These are phyloP conservation scores for Fusarium beomiforme DNA, from an alignment of 2,329 filamentous ascomycete species.

Conservation along the genomic window DNA sequence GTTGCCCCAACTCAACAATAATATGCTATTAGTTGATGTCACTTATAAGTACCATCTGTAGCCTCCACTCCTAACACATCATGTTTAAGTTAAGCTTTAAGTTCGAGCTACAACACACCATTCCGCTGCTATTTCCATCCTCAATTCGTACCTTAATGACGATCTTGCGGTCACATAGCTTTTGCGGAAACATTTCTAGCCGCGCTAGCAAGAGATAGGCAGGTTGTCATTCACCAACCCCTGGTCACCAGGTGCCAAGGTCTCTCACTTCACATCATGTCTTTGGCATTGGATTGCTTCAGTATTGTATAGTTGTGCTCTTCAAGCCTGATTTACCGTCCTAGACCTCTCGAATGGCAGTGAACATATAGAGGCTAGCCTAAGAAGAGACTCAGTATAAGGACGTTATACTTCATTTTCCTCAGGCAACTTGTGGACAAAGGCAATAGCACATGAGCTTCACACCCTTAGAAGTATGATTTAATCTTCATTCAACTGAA, in stretches of 20 bases:
- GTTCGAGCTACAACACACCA: neutral
- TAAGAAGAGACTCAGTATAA: neutral
- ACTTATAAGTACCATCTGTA: neutral
- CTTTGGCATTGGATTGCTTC: constrained; percentile 17
- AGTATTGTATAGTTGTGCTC: neutral
- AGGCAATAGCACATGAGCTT: neutral
- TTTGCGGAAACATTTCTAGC: neutral
- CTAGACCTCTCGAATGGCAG: neutral
- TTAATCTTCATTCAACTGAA: too few species aligned
- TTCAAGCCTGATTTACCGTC: neutral
- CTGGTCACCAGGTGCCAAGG: constrained; percentile 5
- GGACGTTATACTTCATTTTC: neutral
- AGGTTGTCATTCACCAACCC: constrained; percentile 3
- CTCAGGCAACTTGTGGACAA: neutral
- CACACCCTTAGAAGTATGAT: too few species aligned
- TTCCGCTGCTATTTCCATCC: constrained; percentile 3
- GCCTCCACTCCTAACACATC: neutral
- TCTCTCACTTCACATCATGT: neutral
- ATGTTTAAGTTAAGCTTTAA: neutral
- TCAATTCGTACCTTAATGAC: neutral
- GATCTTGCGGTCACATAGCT: neutral
- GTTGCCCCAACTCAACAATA: neutral
- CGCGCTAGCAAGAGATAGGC: constrained; percentile 17
- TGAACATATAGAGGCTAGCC: neutral
- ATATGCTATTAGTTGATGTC: neutral